Base-by-base conservation (phyloP, 345 rosid genomes). In the Euphorbia pulcherrima region DNA sequence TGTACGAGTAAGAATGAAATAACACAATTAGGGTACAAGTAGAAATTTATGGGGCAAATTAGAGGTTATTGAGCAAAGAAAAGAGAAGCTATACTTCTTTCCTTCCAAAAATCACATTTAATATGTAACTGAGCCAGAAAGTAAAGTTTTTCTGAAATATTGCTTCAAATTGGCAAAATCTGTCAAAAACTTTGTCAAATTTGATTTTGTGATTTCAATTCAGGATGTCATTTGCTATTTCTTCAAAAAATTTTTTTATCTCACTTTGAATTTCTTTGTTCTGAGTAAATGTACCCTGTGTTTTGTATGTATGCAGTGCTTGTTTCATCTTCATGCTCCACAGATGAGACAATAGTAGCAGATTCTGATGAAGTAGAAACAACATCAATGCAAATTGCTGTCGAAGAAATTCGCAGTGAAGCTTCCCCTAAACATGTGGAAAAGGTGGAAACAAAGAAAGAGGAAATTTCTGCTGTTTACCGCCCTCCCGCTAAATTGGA, bases 321-420 rank as follows among this genome's bases (percentile, higher is more conserved):
- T 29, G 78, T 90, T 76, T 87, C 97, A 64, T 90, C 96, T 59
- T 93, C 97, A 20, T 90, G 97, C 86, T 90, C 98, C 71, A 90
- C 94, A 52, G 96, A 90, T 28, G 98, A 86, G 88, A 93, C 98
- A 54, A 80, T 89, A 57, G 98, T 93, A 65, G 97, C 96, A 52
- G 98, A 92, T 75, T 90, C 97, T 39, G 97, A 90, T 39, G 82
- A 73, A 55, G 81, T 55, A 72, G 90, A 86, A 74, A 71, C 84
- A 37, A 77, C 82, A 51, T 78, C 88, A 21, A 67, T 68, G 56
- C 73, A 47, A 66, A 65, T 75, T 75, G 65, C 71, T 29, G 74
- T 68, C 67, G 67, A 75, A 47, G 67, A 75, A 47, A 75, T 57
- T 53, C 58, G 52, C 50, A 66, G 54, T 41, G 72, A 75, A 78